These are phyloP conservation scores for Fusarium acutatum DNA, from an alignment of 2,329 filamentous ascomycete species.

Conservation along the genomic window DNA sequence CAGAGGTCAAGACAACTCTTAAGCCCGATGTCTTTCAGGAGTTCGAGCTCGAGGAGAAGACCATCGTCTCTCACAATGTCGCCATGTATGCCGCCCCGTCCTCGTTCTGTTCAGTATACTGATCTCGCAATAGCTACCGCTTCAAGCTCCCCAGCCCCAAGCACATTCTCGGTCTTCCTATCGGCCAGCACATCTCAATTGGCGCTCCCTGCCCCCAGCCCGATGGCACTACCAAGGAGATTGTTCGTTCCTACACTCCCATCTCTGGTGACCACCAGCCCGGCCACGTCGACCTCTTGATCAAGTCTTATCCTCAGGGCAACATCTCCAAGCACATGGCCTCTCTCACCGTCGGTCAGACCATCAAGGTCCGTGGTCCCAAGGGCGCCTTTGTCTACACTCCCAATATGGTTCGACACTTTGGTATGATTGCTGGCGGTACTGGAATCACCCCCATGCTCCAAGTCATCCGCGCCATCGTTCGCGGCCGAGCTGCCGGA, in stretches of 20 bases:
- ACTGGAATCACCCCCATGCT: slow-evolving; percentile 99
- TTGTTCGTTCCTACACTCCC: slow-evolving; percentile 91
- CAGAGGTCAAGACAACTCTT: slow-evolving; percentile 82
- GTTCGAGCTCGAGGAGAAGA: slow-evolving; percentile 95
- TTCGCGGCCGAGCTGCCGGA: slow-evolving; percentile 78
- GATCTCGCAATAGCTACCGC: slow-evolving; percentile 72
- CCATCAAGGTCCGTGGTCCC: slow-evolving; percentile 89
- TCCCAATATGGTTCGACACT: slow-evolving; percentile 94
- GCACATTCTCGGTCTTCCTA: slow-evolving; percentile 92
- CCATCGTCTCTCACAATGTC: slow-evolving; percentile 95
- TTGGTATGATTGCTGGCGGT: slow-evolving; percentile 97
- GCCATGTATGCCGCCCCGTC: slow-evolving; percentile 73
- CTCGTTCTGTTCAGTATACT: background rate
- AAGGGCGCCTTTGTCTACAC: slow-evolving; percentile 99
- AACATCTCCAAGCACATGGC: slow-evolving; percentile 97
- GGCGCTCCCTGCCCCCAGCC: slow-evolving; percentile 75
- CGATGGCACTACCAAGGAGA: slow-evolving; percentile 80
- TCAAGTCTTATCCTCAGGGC: slow-evolving; percentile 97
- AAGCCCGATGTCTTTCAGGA: slow-evolving; percentile 90
- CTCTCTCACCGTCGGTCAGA: slow-evolving; percentile 81
- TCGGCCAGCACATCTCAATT: slow-evolving; percentile 98
- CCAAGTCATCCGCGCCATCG: slow-evolving; percentile 91
- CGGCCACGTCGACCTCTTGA: slow-evolving; percentile 93
- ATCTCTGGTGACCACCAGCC: slow-evolving; percentile 89
- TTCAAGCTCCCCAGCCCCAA: slow-evolving; percentile 82